phyloP scores from a whole-genome alignment of 495 filamentous ascomycete genomes.

The Trichoderma erinaceum region DNA sequence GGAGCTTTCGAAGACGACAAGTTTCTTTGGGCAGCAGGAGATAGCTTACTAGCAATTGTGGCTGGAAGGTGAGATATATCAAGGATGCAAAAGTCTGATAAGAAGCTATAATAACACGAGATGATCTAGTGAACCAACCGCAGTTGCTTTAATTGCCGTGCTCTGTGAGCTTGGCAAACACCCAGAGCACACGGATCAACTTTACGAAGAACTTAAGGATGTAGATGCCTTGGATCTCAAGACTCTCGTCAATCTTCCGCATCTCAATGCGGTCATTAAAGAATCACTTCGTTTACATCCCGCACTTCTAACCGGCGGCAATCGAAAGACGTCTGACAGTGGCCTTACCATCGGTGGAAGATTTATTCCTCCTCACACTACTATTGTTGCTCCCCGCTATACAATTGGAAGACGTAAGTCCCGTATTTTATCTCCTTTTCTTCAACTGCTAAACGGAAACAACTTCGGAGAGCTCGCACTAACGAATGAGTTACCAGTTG shows the following conservation, averaged over 20 bases:
- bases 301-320: constrained; percentile 40
- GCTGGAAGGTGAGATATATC: constrained; percentile 14
- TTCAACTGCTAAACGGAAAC: too few species aligned
- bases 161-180: constrained; percentile 4
- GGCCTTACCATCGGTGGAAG: constrained; percentile 41
- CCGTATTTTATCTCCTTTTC: constrained; percentile 19
- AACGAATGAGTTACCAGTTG: constrained; percentile 19
- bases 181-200: neutral
- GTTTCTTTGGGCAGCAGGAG: neutral
- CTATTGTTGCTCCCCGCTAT: constrained; percentile 40
- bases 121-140: neutral
- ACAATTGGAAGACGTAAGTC: constrained; percentile 24
- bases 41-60: constrained; percentile 14
- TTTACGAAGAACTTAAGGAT: neutral
- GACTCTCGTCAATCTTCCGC: constrained; percentile 17
- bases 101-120: neutral
- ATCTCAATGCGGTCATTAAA: constrained; percentile 46
- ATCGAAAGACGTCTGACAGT: constrained; percentile 39
- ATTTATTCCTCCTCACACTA: constrained; percentile 38
- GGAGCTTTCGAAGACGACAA: neutral
- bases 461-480: constrained; percentile 31
- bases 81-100: constrained; percentile 1
- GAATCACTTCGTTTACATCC: constrained; percentile 53
- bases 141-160: neutral
- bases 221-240: neutral